These are phyloP conservation scores for Skeletonema menzelii DNA, from an alignment of 108 stramenopile genomes.

Conservation along the genomic window DNA sequence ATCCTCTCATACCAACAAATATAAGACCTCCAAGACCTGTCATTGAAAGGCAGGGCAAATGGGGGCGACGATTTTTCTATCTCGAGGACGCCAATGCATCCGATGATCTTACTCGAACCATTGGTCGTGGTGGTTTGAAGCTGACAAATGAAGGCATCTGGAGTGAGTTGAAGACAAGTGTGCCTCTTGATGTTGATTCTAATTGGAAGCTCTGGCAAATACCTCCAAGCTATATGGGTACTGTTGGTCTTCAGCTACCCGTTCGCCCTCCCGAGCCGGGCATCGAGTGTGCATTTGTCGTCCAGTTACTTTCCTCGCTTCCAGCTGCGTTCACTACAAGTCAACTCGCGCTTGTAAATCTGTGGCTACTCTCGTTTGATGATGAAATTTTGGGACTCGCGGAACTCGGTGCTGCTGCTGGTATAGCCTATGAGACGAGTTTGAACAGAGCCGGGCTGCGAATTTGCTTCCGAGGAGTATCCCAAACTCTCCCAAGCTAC, in stretches of 20 bases:
- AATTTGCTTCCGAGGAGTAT: slow-evolving; percentile 65
- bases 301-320: slow-evolving; percentile 70
- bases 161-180: slow-evolving; percentile 11
- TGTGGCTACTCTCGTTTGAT: slow-evolving; percentile 75
- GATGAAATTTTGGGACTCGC: slow-evolving; percentile 65
- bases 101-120: slow-evolving; percentile 2
- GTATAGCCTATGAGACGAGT: slow-evolving; percentile 75
- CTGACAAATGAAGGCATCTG: slow-evolving; percentile 41
- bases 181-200: slow-evolving; percentile 7
- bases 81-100: slow-evolving; percentile 27
- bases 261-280: slow-evolving; percentile 63
- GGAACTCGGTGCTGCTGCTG: slow-evolving; percentile 73
- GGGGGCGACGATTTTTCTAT: slow-evolving; percentile 40
- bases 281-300: slow-evolving; percentile 61
- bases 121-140: slow-evolving; percentile 18
- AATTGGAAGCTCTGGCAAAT: slow-evolving; percentile 52
- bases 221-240: slow-evolving; percentile 15
- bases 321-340: slow-evolving; percentile 55
- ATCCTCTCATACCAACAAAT: slow-evolving; percentile 64
- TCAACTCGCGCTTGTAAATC: slow-evolving; percentile 61
- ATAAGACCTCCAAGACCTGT: slow-evolving; percentile 55
- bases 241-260: slow-evolving; percentile 43
- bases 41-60: slow-evolving; percentile 17
- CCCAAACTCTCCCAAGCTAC: slow-evolving; percentile 72
- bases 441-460: slow-evolving; percentile 75